Evolutionary conservation across 2,329 filamentous ascomycete species (phyloP).

Genomic region (Arachnomyces sp.): DNA sequence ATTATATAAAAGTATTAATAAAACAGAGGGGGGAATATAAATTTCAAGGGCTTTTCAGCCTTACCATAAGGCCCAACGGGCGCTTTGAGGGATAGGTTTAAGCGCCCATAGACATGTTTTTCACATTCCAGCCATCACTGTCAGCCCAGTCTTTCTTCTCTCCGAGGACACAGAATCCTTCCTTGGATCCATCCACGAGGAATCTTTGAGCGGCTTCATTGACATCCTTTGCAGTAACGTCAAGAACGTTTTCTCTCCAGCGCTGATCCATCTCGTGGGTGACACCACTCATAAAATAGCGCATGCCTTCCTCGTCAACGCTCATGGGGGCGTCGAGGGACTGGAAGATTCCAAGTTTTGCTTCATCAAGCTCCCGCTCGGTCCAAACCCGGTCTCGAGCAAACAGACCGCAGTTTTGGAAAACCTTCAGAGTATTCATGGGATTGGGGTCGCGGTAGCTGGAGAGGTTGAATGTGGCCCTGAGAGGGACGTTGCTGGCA

Average conservation of each 20-base stretch:
- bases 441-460: constrained; percentile 96
- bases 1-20: too few relatives aligned
- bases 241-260: constrained; percentile 73
- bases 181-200: constrained; percentile 57
- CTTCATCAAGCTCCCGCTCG: constrained; percentile 81
- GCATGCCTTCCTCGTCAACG: constrained; percentile 82
- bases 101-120: constrained; percentile 58
- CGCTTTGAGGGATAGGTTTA: constrained; percentile 13
- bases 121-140: constrained; percentile 62
- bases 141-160: constrained; percentile 70
- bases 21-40: too few relatives aligned
- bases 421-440: constrained; percentile 75
- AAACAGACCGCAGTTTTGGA: constrained; percentile 73
- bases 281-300: constrained; percentile 73
- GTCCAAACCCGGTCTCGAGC: constrained; percentile 75
- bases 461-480: constrained; percentile 88
- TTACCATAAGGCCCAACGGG: constrained; percentile 21
- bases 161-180: constrained; percentile 66
- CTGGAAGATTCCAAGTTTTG: constrained; percentile 93
- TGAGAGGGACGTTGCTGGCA: constrained; percentile 69
- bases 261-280: constrained; percentile 82
- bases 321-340: constrained; percentile 78
- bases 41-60: constrained; percentile 5
- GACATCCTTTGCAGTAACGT: constrained; percentile 74
- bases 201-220: constrained; percentile 73